Base-by-base conservation (phyloP, 2,329 filamentous ascomycete genomes). In the Exophiala mesophila region DNA sequence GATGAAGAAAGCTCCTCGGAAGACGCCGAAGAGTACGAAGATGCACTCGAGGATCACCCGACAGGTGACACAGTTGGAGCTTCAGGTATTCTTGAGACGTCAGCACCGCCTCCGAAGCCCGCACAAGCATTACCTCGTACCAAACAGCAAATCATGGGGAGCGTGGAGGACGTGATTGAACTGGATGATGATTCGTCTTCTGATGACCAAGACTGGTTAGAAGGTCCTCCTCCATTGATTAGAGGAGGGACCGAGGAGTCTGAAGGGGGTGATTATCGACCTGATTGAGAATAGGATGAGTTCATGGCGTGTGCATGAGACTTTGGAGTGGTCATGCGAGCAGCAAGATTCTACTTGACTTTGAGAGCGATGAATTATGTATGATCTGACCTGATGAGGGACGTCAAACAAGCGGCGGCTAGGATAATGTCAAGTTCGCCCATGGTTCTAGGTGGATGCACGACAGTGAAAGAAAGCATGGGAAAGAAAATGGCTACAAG, bases 131-230 rank as follows among this genome's bases (percentile, higher is more conserved):
- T 49, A 46, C 50, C 37, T 55, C 61, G 13, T 55, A 57, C 30
- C 51, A 57, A 39, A 61, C 45, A 15, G 52, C 47, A 35, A 57
- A 53, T 23, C 58, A 65, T 39, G 59, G 54, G 31, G 10, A 44
- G 36, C 10, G 37, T 36, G 3, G 38, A 38, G n/a, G 47, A 34
- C 5, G 37, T 41, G 13, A 32, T 39, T 16, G 34, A 45, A 3
- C 39, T 31, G 9, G 41, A 37, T 13, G 36, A 39, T 35, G 35
- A 44, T 12, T 15, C 16, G 12, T 21, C 31, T 13, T 41, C 46
- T 3, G 42, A 45, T 9, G 48, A 52, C 4, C 39, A 50, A 2
- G 42, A 49, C 10, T 49, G 45, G 47, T 37, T 34, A 12, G 31
- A 39, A 19, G 32, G 32, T 4, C 47, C 36, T 4, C n/a, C 39